Base-by-base conservation (phyloP, 306 rosid species). In the Inga laurina region DNA sequence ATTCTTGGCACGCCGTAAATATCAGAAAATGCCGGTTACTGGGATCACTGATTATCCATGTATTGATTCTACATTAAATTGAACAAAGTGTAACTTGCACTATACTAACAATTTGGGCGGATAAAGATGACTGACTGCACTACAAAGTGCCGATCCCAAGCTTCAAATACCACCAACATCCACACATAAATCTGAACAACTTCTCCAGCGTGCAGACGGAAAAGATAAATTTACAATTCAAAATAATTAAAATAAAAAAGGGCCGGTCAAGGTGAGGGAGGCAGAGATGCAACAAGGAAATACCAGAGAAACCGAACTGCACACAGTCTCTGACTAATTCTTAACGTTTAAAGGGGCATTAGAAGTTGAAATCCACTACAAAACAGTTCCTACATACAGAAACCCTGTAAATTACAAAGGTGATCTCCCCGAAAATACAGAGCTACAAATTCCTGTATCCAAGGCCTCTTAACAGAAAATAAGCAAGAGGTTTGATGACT, bases 391-490 rank as follows among this genome's bases (percentile, higher is more conserved):
- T 57, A 46, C 48, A 57, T 41, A 57, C 44, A 35, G 49, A 75
- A 67, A 75, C 32, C 61, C 57, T 24, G 10, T 27, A 66, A 76
- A 69, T 61, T 66, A 43, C 52, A 72, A 62, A 41, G 64, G 18
- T 54, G 61, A 78, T 57, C 61, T 84, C 66, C 68, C 74, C 51
- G 16, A n/a, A 54, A 76, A 39, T 57, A 21, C 77, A 41, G 52
- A 51, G 79, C 59, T 68, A 51, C 44, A 75, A 74, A 65, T 74
- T 74, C 81, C 82, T 62, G 49, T 44, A 22, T 39, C 30, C 46
- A 68, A 57, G 64, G 68, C 78, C 39, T 82, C 76, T 66, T 66
- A 24, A 24, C 59, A 48, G 72, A 79, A 82, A 82, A 70, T 76
- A 80, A 79, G 83, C 81, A 43, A 44, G 45, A 52, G 51, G 69